phyloP scores from a whole-genome alignment of 371 early-diverging fungal species.

The Mucor sp. region DNA sequence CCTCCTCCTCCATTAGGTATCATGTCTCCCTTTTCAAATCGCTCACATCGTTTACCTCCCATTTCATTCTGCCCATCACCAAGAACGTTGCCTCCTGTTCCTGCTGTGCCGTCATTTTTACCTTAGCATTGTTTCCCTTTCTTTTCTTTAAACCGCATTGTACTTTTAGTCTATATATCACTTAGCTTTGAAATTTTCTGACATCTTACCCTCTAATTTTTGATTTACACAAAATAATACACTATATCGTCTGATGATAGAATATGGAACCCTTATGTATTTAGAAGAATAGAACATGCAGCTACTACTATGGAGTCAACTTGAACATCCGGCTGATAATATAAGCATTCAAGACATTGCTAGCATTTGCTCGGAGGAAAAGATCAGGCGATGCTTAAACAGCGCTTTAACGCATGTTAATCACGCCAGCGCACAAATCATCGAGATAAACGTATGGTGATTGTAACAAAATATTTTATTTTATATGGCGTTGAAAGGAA shows the following conservation, averaged over 20 bases:
- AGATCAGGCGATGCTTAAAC: neutral
- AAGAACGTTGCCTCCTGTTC: conserved; percentile 10
- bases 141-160: neutral
- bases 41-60: conserved; percentile 19
- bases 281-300: too few species aligned
- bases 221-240: neutral
- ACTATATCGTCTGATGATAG: too few species aligned
- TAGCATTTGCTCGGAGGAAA: neutral
- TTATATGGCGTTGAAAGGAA: too few species aligned
- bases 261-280: too few species aligned
- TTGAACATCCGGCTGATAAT: neutral
- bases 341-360: neutral
- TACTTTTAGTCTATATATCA: neutral
- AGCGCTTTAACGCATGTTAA: neutral
- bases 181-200: neutral
- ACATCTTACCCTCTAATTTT: neutral
- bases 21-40: conserved; percentile 2
- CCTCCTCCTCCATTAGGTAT: neutral
- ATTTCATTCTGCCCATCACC: conserved; percentile 16
- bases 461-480: too few species aligned
- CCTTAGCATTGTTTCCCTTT: conserved; percentile 6
- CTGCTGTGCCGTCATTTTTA: conserved; percentile 19
- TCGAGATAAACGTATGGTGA: too few species aligned
- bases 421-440: neutral
- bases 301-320: neutral